Base-by-base conservation (phyloP, 257 asterid genomes). In the Voacanga thouarsii region DNA sequence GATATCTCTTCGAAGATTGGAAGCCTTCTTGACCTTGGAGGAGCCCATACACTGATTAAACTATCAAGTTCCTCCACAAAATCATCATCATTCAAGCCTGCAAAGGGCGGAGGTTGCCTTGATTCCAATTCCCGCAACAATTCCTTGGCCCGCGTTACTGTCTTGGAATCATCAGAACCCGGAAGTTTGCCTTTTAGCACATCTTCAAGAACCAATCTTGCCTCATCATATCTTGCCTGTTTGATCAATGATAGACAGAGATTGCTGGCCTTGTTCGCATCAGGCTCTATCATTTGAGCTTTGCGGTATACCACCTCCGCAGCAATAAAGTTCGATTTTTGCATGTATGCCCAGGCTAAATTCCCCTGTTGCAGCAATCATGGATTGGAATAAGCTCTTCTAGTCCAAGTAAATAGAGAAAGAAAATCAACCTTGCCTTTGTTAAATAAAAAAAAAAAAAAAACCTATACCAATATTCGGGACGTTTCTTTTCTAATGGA, bases 301-400 rank as follows among this genome's bases (percentile, higher is more conserved):
- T 93, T 95, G 0, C 90, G 84, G 56, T 93, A 95, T 1, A 91
- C 89, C 19, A 87, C 94, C 78, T 93, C 99, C 0, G 99, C 99
- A 33, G 93, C 91, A 44, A 89, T 82, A 78, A 80, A 93, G 57
- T 91, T 89, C 2, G 88, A 81, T 77, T 93, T 93, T 77, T 89
- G 96, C 94, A 89, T 95, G 55, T 93, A 95, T 0, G 97, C 97
- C 99, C 99, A 95, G 0, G 92, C 99, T 57, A 95, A 74, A 79
- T 93, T 93, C 3, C 99, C 97, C 97, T 90, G 84, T 50, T 66
- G 8, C 21, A 24, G 68, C 23, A 47, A 44, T 12, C 50, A 28
- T 26, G 11, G 6, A 39, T 55, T 74, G 2, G 41, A 33, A 33
- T 33, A 33, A 33, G 37, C 37, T 1, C 37, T 33, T 33, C 37